phyloP scores from a whole-genome alignment of 1,284 basidiomycete genomes.

The Tremellales sp. region DNA sequence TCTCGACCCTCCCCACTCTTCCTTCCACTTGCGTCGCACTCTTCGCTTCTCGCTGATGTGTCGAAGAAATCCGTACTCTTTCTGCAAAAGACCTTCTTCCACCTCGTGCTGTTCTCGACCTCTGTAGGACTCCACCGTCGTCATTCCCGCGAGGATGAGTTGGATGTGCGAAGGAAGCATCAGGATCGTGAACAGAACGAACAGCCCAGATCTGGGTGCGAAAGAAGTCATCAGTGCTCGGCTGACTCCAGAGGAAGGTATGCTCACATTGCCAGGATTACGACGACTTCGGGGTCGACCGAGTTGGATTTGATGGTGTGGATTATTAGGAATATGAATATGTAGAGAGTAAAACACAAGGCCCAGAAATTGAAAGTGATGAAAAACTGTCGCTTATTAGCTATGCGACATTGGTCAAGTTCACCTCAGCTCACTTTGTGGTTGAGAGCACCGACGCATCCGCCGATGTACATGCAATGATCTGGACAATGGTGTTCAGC shows the following conservation, averaged over 20 bases:
- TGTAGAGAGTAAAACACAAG: slow-evolving; percentile 35
- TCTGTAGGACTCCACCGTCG: slow-evolving; percentile 43
- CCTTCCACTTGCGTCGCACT: slow-evolving; percentile 33
- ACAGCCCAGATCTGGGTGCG: slow-evolving; percentile 33
- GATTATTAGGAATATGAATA: slow-evolving; percentile 30
- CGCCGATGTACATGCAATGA: slow-evolving; percentile 35
- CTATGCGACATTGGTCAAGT: too few relatives aligned
- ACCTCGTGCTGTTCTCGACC: slow-evolving; percentile 34
- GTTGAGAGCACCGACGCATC: slow-evolving; percentile 48
- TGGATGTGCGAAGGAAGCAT: slow-evolving; percentile 39
- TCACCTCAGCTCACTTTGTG: slow-evolving; percentile 33
- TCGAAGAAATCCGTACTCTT: slow-evolving; percentile 35
- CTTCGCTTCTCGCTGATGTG: slow-evolving; percentile 23
- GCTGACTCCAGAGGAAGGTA: neutral
- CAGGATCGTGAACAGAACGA: slow-evolving; percentile 37
- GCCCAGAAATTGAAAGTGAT: slow-evolving; percentile 46
- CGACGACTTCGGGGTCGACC: slow-evolving; percentile 43
- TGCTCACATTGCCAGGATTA: slow-evolving; percentile 39
- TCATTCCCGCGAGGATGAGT: slow-evolving; percentile 34
- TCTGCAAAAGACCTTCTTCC: slow-evolving; percentile 32
- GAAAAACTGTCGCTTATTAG: slow-evolving; percentile 36
- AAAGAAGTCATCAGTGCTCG: slow-evolving; percentile 1
- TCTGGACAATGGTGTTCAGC: slow-evolving; percentile 14
- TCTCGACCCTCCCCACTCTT: slow-evolving; percentile 39
- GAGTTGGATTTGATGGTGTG: slow-evolving; percentile 13